phyloP scores from a whole-genome alignment of 2,329 filamentous ascomycete species.

The Fusarium hainanense region DNA sequence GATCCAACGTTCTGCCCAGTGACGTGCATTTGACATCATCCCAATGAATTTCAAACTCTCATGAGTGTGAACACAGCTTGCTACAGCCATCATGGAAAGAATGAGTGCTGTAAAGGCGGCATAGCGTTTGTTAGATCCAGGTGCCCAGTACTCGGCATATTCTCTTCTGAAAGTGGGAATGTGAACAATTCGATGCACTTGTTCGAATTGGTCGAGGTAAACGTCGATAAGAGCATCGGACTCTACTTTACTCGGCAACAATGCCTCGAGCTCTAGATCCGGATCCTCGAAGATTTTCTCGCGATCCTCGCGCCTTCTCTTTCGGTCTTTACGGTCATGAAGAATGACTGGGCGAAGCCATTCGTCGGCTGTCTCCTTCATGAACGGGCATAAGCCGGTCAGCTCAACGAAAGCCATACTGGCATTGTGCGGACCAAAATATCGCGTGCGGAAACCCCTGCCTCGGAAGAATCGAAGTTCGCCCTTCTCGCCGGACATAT shows the following conservation, averaged over 20 bases:
- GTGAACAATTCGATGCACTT: slow-evolving; percentile 68
- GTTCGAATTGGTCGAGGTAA: slow-evolving; percentile 66
- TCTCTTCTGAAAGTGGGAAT: slow-evolving; percentile 68
- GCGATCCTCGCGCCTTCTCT: slow-evolving; percentile 63
- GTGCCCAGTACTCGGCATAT: slow-evolving; percentile 66
- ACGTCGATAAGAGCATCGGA: slow-evolving; percentile 61
- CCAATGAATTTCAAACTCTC: slow-evolving; percentile 65
- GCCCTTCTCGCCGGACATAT: slow-evolving; percentile 58
- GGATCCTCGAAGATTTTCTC: slow-evolving; percentile 61
- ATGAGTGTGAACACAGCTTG: slow-evolving; percentile 66
- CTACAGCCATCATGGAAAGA: slow-evolving; percentile 70
- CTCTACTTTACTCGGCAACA: slow-evolving; percentile 61
- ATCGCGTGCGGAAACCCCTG: slow-evolving; percentile 69
- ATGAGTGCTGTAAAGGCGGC: slow-evolving; percentile 68
- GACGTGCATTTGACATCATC: slow-evolving; percentile 67
- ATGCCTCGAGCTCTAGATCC: slow-evolving; percentile 61
- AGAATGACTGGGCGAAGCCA: slow-evolving; percentile 69
- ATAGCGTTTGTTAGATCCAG: slow-evolving; percentile 55
- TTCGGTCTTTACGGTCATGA: slow-evolving; percentile 66
- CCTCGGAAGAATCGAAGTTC: slow-evolving; percentile 69
- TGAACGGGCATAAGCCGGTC: slow-evolving; percentile 68
- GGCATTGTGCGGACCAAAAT: slow-evolving; percentile 70
- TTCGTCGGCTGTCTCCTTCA: slow-evolving; percentile 71
- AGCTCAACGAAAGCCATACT: slow-evolving; percentile 70
- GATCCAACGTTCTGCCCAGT: slow-evolving; percentile 67